Evolutionary conservation across 2,329 filamentous ascomycete species (phyloP).

Genomic region (Monilinia polystroma): DNA sequence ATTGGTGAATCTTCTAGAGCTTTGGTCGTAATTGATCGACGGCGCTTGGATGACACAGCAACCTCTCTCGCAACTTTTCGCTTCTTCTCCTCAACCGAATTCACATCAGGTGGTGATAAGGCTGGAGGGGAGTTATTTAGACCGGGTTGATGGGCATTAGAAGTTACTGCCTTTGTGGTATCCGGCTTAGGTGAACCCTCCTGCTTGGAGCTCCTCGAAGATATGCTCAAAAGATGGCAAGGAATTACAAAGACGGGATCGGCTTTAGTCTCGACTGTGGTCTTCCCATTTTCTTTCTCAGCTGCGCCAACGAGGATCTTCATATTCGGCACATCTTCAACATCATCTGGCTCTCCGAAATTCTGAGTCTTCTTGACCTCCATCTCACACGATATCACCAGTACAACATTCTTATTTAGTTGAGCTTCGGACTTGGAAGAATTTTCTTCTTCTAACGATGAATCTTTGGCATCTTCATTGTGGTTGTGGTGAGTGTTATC

Average conservation of each 20-base stretch:
- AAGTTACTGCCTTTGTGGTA: not conserved
- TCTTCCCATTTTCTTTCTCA: not conserved
- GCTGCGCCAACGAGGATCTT: not conserved
- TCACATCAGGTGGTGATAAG: not conserved
- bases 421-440: not conserved
- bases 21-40: not conserved
- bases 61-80: slow-evolving; percentile 8
- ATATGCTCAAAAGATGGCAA: not conserved
- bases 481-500: not conserved
- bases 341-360: not conserved
- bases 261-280: not conserved
- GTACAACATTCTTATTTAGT: not conserved
- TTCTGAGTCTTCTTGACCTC: not conserved
- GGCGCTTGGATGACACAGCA: slow-evolving; percentile 8
- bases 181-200: not conserved
- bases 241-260: not conserved
- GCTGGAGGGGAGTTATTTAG: not conserved
- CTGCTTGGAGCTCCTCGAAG: slow-evolving; percentile 3
- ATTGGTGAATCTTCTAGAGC: not conserved
- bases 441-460: not conserved
- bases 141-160: not conserved
- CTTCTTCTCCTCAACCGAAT: slow-evolving; percentile 13
- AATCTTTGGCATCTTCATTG: not conserved
- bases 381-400: not conserved
- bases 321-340: not conserved